Base-by-base conservation (phyloP, 352 stramenopile genomes). In the Albugo candida region DNA sequence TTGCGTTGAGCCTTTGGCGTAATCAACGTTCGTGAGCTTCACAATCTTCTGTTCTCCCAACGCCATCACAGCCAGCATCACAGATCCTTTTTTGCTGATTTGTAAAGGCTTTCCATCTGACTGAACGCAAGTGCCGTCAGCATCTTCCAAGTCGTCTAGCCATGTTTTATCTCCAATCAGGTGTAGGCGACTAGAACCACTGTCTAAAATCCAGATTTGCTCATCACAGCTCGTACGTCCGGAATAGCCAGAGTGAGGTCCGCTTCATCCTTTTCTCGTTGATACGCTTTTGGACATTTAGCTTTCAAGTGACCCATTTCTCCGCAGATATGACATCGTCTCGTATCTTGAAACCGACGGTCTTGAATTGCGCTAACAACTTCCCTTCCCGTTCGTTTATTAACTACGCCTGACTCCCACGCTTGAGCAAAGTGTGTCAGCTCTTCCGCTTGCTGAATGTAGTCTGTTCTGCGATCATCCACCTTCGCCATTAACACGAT, bases 381-480 rank as follows among this genome's bases (percentile, higher is more conserved):
- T 43, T 43, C 38, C 20, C 38, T 19, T 43, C 38, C 38, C 3
- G 8, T 31, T 3, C 38, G 38, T 24, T 43, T 43, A 10, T 24
- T 43, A 10, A 43, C 8, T 31, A 8, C 24, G 8, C 24, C 24
- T 8, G 24, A 31, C 17, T 43, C 38, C 38, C 17, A 24, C 38
- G 20, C 17, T 43, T 43, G 38, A 8, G 38, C 38, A 8, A 52
- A 53, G 13, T 56, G 44, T n/a, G 41, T 17, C n/a, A 56, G 35
- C 18, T 52, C 43, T 13, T 52, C 37, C 0, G 51, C 45, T 35
- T 56, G 51, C 18, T 41, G 35, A 20, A 48, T 17, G 13, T 41
- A 37, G 20, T 31, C 44, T 4, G 13, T 43, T 31, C 45, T 36
- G 13, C 40, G 21, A 8, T 45, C 42, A 2, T 52, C 51, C 5